phyloP scores from a whole-genome alignment of 139 green algal species.

The Closterium sp. region DNA sequence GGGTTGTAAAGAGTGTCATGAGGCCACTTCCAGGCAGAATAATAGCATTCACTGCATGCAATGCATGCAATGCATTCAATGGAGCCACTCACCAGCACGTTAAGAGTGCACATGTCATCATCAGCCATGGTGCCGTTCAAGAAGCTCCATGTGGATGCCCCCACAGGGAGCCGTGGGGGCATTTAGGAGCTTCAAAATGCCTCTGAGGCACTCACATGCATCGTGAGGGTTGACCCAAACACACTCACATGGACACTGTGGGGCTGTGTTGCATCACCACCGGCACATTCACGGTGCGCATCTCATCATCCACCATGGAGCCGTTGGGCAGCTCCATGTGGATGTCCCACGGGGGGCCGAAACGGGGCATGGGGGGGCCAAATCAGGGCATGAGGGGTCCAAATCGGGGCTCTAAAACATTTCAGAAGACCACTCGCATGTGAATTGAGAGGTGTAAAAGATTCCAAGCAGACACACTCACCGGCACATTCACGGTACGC shows the following conservation, averaged over 20 bases:
- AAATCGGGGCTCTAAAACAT: no score
- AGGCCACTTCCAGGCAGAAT: no score
- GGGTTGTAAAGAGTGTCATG: no score
- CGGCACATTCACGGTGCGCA: constrained; percentile 53
- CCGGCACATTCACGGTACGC: constrained; percentile 33
- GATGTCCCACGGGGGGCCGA: constrained; percentile 84
- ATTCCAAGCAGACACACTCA: constrained; percentile 24
- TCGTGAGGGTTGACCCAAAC: background rate
- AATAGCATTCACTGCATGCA: no score
- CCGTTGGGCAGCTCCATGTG: constrained; percentile 84
- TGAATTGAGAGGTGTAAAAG: no score
- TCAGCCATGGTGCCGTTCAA: constrained; percentile 84
- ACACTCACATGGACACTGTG: constrained; percentile 4
- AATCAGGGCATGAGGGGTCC: no score
- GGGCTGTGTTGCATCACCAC: no score
- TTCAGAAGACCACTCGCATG: no score
- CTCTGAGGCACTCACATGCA: background rate
- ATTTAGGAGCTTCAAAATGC: no score
- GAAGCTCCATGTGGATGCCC: constrained; percentile 83
- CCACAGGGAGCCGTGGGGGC: no score
- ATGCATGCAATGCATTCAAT: no score
- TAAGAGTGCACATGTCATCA: constrained; percentile 67
- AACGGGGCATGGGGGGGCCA: background rate
- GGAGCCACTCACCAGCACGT: constrained; percentile 22
- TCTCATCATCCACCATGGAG: constrained; percentile 83